Conservation (phyloP, 306 rosid genomes). For the Ammopiptanthus mongolicus region DNA sequence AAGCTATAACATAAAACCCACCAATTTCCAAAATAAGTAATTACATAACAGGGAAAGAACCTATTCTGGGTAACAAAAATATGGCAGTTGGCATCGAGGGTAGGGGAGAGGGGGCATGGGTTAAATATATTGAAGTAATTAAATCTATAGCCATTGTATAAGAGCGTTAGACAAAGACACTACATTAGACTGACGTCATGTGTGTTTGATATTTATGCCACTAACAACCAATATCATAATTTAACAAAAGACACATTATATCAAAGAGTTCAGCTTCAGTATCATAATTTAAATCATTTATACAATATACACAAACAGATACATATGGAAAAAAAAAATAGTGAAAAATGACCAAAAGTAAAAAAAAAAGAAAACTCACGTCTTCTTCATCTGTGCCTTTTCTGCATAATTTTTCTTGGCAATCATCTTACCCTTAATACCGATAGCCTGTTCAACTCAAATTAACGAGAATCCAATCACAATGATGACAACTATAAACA, state of each 20-base stretch:
- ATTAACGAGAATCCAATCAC: not conserved
- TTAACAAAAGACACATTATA: too few species aligned
- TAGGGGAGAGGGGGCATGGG: too few species aligned
- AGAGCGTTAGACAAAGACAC: not conserved
- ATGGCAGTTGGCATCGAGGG: too few species aligned
- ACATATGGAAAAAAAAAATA: not conserved
- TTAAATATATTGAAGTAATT: too few species aligned
- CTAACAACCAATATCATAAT: too few species aligned
- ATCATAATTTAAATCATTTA: too few species aligned
- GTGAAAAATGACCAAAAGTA: not conserved
- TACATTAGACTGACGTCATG: not conserved
- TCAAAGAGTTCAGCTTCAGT: not conserved
- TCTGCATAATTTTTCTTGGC: conserved; percentile 86
- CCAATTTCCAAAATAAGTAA: too few species aligned
- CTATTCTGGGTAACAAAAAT: too few species aligned
- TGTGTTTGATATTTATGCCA: not conserved
- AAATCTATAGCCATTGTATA: too few species aligned
- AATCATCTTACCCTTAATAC: conserved; percentile 78
- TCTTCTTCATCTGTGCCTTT: conserved; percentile 82
- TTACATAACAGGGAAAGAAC: too few species aligned
- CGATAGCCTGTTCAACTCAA: conserved; percentile 48
- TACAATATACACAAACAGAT: not conserved
- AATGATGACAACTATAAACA: not conserved
- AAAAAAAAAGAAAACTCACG: conserved; percentile 47
- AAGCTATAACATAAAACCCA: not conserved